Evolutionary conservation across 495 filamentous ascomycete species (phyloP), one percentile per base, ranked within the genome.

Genomic region (Neurospora discreta): DNA sequence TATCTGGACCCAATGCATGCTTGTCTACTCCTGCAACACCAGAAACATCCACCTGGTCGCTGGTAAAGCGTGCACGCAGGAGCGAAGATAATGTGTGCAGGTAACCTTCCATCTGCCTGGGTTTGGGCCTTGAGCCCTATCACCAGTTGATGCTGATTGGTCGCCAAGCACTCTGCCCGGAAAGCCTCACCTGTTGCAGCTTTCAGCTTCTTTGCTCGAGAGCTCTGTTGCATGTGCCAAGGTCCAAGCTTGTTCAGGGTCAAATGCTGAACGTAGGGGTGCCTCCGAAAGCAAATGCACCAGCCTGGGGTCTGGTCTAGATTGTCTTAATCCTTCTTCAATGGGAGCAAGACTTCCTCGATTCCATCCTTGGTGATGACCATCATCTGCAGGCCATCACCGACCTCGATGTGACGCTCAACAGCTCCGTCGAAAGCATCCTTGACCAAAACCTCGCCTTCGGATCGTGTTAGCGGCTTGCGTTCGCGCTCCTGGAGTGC

Each of bases 361-460:
- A 98, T 91, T 7, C 95, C 95, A 65, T 92, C 85, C 80, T 86
- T 87, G 39, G 94, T 97, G 75, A 97, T 90, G 72, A 97, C 87
- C 86, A 98, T 88, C 90, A 97, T 93, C 86, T 98, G 95, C 82
- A 99, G 81, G 46, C 92, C 91, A 86, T 99, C 95, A 79, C 95
- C 95, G 71, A 98, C 95, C 85, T 98, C 95, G 76, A 98, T 99
- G 84, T 99, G 95, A 80, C 95, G 90, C 88, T 99, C 95, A 30
- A 97, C 94, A 15, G 96, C 95, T 80, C 93, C 96, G 72, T 95
- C 96, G 79, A 99, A 99, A 11, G 95, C 96, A 88, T 99, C 95
- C 82, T 93, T 91, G 71, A 98, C 96, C 72, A 99, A 80, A 74
- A 90, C 86, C 83, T 95, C 92, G 33, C 96, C 95, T 36, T 91